Percentiles rank a stretch among this genome's conserved stretches.
Conservation (phyloP, 345 rosid species). For the Aegle marmelos region DNA sequence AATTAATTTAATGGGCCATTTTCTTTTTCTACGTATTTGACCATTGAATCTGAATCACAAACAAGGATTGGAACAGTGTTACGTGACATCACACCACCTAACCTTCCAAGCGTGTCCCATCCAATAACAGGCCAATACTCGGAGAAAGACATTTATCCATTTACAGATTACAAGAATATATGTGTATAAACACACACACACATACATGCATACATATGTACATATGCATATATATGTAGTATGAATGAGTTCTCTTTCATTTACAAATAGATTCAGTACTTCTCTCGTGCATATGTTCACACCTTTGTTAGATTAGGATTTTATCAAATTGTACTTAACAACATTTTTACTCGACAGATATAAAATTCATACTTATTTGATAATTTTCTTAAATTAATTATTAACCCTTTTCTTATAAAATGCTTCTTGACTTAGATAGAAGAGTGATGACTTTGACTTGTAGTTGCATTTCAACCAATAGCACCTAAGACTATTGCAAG, state of each 20-base stretch:
- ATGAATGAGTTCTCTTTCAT: neutral
- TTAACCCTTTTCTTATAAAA: neutral
- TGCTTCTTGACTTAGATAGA: neutral
- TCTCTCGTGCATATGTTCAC: too few relatives aligned
- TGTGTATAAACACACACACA: too few relatives aligned
- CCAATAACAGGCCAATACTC: neutral
- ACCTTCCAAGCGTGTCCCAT: slow-evolving; percentile 1
- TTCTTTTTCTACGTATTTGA: neutral
- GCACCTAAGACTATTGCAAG: neutral
- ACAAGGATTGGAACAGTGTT: neutral
- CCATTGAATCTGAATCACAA: neutral
- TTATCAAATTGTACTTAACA: too few relatives aligned
- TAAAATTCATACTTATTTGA: neutral
- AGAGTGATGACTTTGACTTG: neutral
- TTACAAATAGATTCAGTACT: too few relatives aligned
- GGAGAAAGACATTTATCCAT: neutral
- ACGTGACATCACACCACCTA: neutral
- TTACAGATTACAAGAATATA: neutral
- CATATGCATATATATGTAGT: neutral
- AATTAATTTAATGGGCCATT: neutral
- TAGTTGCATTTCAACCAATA: neutral
- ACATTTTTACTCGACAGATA: too few relatives aligned
- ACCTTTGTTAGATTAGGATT: too few relatives aligned
- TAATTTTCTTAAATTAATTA: too few relatives aligned
- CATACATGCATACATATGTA: too few relatives aligned